Evolutionary conservation across 176 grass and related monocot genomes (phyloP), one percentile per base, ranked within the genome.

Genomic region (Cenchrus fungigraminus): DNA sequence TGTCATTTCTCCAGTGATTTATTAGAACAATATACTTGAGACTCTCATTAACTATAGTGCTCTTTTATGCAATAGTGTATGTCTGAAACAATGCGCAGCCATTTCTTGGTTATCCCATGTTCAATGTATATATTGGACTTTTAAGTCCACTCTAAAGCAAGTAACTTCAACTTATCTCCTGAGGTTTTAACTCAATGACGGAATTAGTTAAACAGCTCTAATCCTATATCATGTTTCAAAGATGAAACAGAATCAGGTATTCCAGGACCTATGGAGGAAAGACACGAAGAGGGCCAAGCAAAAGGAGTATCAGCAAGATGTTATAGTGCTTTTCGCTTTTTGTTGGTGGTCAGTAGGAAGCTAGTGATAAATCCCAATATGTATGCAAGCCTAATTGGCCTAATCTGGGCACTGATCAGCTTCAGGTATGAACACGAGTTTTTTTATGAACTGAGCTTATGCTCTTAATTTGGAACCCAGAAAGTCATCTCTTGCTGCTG

Each of bases 291-390:
- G 34, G 80, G 60, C 22, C 79, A 91, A 82, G 72, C 19, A 68
- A 91, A 91, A 89, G 66, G 61, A 76, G 73, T 92, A 79, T 77
- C 90, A 19, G 84, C 79, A 86, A 92, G 75, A 88, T 84, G 78
- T 87, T 76, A 74, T 71, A 82, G 47, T 22, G 86, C 51, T 47
- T 78, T 89, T 45, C 65, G 14, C 20, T 93, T 95, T 83, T 67
- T 95, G 46, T 55, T 88, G 66, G 84, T 87, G 44, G 84, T 90
- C 31, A 79, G 86, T 84, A 90, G 60, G 80, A 98, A 98, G 77
- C 74, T 95, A 81, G 54, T 87, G 58, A 71, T 34, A n/a, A 98
- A 98, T 86, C 95, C 95, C 4, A 98, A 98, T 83, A 95, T 90
- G 76, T 95, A 93, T 19, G 86, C 91, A 86, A 88, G 85, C 74